These are phyloP conservation scores for Suillus fuscotomentosus DNA, from an alignment of 768 basidiomycete species.

Conservation along the genomic window DNA sequence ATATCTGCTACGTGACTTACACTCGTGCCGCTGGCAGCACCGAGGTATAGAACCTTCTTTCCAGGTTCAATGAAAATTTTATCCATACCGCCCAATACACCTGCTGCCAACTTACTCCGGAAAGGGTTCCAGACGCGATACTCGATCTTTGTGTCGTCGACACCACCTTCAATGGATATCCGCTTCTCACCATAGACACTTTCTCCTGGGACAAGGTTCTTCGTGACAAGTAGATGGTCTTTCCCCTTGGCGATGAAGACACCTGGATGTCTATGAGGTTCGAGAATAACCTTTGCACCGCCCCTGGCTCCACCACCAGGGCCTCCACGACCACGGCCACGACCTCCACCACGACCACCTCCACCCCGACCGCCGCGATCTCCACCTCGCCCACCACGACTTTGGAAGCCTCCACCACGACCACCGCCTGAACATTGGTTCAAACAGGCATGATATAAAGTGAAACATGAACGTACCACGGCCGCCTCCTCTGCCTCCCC, in stretches of 20 bases:
- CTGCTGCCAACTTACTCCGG: constrained; percentile 94
- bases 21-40: constrained; percentile 96
- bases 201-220: constrained; percentile 97
- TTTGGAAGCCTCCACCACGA: constrained; percentile 34
- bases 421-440: constrained; percentile 18
- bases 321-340: constrained; percentile 55
- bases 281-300: constrained; percentile 86
- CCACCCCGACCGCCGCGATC: constrained; percentile 26
- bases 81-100: constrained; percentile 93
- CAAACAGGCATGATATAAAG: constrained; percentile 7
- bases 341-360: constrained; percentile 43
- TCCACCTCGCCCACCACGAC: constrained; percentile 36
- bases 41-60: constrained; percentile 94
- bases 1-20: constrained; percentile 99
- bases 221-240: constrained; percentile 95
- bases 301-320: constrained; percentile 74
- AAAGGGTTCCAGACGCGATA: constrained; percentile 99
- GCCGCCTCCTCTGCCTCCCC: constrained; percentile 44
- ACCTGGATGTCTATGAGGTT: constrained; percentile 93
- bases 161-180: constrained; percentile 77
- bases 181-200: constrained; percentile 99
- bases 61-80: constrained; percentile 91
- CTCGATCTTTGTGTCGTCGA: constrained; percentile 85
- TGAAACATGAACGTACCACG: constrained; percentile 28
- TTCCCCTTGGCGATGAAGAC: constrained; percentile 98